phyloP scores from a whole-genome alignment of 2,329 filamentous ascomycete species.

The Fusarium pseudoanthophilum region DNA sequence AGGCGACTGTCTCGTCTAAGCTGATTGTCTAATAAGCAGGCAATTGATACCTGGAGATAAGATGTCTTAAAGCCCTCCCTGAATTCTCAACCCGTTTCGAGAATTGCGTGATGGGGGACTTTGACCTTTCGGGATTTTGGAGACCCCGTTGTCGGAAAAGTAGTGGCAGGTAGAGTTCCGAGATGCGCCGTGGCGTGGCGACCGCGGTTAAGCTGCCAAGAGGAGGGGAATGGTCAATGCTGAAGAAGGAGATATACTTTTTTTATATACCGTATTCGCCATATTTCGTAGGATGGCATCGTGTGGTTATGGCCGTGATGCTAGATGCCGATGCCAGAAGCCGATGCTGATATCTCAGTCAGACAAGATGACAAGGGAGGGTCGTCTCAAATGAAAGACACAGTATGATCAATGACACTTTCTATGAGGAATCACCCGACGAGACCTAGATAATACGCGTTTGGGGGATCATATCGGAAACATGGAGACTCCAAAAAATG shows the following conservation, averaged over 20 bases:
- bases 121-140: neutral
- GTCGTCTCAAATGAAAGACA: neutral
- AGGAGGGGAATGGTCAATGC: neutral
- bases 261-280: neutral
- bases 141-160: constrained; percentile 2
- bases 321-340: neutral
- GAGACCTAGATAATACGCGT: neutral
- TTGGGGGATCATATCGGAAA: neutral
- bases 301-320: neutral
- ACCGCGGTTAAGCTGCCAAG: neutral
- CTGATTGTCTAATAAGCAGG: neutral
- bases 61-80: neutral
- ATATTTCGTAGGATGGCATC: neutral
- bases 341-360: neutral
- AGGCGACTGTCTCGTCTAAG: neutral
- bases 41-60: neutral
- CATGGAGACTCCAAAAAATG: neutral
- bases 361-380: neutral
- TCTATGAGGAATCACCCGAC: neutral
- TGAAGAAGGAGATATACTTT: neutral
- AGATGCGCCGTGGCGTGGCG: neutral
- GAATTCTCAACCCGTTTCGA: neutral
- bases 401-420: neutral
- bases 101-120: constrained; percentile 1
- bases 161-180: neutral